These are phyloP conservation scores for Teratosphaeria destructans DNA, from an alignment of 2,329 filamentous ascomycete species.

Conservation along the genomic window DNA sequence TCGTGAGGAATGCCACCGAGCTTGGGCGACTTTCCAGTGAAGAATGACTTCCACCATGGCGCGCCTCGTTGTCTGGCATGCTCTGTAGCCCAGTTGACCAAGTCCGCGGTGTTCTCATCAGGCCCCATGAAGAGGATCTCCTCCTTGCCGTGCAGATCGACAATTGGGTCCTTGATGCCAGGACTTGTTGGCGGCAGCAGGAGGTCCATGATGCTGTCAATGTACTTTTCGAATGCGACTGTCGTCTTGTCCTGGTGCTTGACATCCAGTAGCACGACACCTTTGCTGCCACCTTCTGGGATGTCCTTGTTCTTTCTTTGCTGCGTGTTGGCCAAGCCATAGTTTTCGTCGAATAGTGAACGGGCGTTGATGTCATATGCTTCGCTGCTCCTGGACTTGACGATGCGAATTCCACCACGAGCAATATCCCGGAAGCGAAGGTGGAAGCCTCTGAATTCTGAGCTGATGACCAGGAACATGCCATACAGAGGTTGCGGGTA, in stretches of 20 bases:
- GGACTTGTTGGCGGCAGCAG: constrained; percentile 81
- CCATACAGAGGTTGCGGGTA: constrained; percentile 91
- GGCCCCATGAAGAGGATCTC: constrained; percentile 98
- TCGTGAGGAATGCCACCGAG: constrained; percentile 96
- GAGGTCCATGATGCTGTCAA: constrained; percentile 94
- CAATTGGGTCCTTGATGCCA: constrained; percentile 97
- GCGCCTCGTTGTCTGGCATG: constrained; percentile 80
- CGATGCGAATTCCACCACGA: constrained; percentile 93
- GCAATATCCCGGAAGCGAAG: constrained; percentile 95
- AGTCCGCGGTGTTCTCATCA: constrained; percentile 94
- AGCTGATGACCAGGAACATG: constrained; percentile 97
- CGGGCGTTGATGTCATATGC: constrained; percentile 93
- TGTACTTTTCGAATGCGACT: constrained; percentile 98
- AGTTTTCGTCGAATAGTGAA: constrained; percentile 97
- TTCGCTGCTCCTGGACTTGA: constrained; percentile 94
- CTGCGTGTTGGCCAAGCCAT: constrained; percentile 94
- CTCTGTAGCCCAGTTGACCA: constrained; percentile 97
- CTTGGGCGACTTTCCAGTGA: constrained; percentile 95
- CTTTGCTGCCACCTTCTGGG: constrained; percentile 94
- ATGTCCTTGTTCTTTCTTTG: constrained; percentile 99
- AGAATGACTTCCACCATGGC: constrained; percentile 99
- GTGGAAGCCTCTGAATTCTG: constrained; percentile 94
- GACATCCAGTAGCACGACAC: constrained; percentile 87
- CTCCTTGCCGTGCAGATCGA: constrained; percentile 86
- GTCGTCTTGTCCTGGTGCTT: constrained; percentile 87